phyloP scores from a whole-genome alignment of 108 stramenopile genomes.

The Cyclotella sp. region DNA sequence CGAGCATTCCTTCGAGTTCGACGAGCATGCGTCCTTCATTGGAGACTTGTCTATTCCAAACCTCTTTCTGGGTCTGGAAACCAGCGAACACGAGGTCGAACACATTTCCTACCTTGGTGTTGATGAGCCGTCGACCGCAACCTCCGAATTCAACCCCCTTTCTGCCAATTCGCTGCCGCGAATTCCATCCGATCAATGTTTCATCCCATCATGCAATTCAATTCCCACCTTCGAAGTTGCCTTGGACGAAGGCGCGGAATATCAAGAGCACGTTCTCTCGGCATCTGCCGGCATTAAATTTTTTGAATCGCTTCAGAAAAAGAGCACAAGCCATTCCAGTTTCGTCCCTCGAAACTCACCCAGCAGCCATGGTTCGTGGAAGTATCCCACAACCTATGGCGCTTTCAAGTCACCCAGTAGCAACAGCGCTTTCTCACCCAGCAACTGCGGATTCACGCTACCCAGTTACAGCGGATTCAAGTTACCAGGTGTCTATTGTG shows the following conservation, averaged over 20 bases:
- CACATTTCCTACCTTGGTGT: too few species aligned
- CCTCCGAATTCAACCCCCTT: not conserved
- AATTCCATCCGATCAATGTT: not conserved
- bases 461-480: too few species aligned
- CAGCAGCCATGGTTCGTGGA: not conserved
- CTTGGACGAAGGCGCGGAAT: too few species aligned
- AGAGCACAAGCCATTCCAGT: not conserved
- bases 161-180: not conserved
- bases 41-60: not conserved
- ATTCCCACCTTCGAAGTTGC: not conserved
- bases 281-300: constrained; percentile 10
- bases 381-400: too few species aligned
- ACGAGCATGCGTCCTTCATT: too few species aligned
- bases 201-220: not conserved
- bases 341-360: not conserved
- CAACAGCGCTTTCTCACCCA: too few species aligned
- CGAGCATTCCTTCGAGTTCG: too few species aligned
- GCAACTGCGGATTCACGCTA: too few species aligned
- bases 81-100: not conserved
- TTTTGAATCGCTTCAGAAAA: constrained; percentile 1
- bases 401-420: too few species aligned
- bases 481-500: too few species aligned
- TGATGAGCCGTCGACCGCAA: not conserved
- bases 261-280: constrained; percentile 5
- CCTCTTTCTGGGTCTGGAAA: not conserved